Conservation (phyloP, 305 asterid genomes). For the Fraxinus albicans region DNA sequence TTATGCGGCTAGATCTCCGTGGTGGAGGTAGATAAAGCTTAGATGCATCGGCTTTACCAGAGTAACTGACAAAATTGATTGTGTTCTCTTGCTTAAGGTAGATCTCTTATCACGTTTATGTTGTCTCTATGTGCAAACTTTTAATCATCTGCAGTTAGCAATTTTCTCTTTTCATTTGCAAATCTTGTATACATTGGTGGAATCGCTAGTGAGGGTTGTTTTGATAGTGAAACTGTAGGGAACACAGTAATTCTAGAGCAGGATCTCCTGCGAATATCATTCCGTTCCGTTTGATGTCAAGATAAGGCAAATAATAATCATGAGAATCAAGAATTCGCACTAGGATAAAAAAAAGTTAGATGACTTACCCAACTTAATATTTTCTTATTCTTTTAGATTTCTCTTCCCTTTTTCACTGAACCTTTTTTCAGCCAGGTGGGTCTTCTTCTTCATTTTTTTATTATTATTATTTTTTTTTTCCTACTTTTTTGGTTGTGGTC, state of each 20-base stretch:
- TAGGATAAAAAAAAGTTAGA: neutral
- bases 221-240: neutral
- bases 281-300: neutral
- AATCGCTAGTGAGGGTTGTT: neutral
- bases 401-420: neutral
- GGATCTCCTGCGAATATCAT: neutral
- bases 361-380: neutral
- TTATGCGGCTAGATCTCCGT: conserved; percentile 77
- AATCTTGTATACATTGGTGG: neutral
- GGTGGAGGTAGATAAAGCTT: conserved; percentile 64
- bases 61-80: neutral
- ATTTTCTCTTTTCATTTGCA: neutral
- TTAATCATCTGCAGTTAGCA: neutral
- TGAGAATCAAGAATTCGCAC: neutral
- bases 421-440: neutral
- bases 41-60: neutral
- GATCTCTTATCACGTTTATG: neutral
- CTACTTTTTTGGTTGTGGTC: neutral
- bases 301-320: neutral
- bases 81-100: neutral
- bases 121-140: neutral
- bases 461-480: no score
- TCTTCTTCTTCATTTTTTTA: no score
- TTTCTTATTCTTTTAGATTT: neutral
- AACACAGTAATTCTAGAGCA: neutral